Evolutionary conservation across 331 rosid species (phyloP).

Genomic region (Acacia concinna): DNA sequence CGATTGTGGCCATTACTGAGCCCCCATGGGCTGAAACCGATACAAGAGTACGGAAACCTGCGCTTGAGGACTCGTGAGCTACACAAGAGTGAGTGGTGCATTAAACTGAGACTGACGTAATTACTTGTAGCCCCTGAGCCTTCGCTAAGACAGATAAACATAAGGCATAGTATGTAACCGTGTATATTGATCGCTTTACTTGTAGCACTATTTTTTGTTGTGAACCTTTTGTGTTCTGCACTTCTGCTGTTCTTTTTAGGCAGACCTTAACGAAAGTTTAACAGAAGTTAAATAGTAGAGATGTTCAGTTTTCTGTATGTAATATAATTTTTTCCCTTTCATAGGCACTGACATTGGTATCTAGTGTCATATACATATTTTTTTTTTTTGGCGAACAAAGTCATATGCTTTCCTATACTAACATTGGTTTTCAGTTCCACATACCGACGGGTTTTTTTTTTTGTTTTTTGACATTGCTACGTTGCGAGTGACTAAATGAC

Average conservation of each 20-base stretch:
- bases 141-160: background rate
- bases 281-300: background rate
- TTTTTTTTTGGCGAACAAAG: background rate
- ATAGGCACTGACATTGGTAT: background rate
- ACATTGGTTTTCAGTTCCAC: conserved; percentile 13
- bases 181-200: background rate
- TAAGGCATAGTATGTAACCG: background rate
- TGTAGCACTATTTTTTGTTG: background rate
- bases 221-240: background rate
- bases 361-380: background rate
- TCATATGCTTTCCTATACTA: background rate
- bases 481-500: conserved; percentile 30
- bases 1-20: background rate
- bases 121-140: background rate
- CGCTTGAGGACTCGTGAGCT: background rate
- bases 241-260: background rate
- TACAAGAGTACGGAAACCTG: background rate
- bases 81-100: background rate
- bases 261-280: too few relatives aligned
- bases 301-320: background rate
- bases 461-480: background rate
- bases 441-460: background rate
- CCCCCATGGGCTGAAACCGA: background rate
- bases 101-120: background rate
- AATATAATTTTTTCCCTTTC: background rate